Percentiles rank a stretch among this genome's conserved stretches.
Evolutionary conservation across 371 early-diverging fungal species (phyloP).

Genomic region (Batkoa obscura): DNA sequence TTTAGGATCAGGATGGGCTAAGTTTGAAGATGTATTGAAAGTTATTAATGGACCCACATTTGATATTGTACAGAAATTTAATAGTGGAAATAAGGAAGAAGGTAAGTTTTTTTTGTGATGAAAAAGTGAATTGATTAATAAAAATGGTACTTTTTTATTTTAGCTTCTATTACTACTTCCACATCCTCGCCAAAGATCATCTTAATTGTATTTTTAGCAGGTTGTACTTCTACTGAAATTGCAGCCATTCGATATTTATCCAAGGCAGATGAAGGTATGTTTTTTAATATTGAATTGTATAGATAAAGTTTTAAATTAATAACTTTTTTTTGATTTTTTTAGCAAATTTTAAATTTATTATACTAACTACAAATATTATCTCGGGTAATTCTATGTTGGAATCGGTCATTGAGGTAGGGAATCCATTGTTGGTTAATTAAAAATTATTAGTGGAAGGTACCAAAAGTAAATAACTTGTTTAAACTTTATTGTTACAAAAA

Average conservation of each 20-base stretch:
- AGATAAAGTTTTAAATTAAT: not conserved
- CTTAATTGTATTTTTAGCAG: conserved; percentile 79
- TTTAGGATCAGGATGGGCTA: conserved; percentile 48
- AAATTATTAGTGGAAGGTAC: no score
- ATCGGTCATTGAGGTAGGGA: conserved; percentile 22
- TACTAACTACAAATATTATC: conserved; percentile 70
- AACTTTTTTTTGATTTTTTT: conserved; percentile 1
- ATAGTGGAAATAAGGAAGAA: conserved; percentile 19
- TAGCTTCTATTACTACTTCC: not conserved
- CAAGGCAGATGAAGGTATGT: conserved; percentile 46
- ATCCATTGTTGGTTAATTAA: not conserved
- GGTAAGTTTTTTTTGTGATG: not conserved
- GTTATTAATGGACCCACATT: conserved; percentile 57
- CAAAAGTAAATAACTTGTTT: no score
- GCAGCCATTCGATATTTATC: conserved; percentile 69
- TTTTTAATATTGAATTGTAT: not conserved
- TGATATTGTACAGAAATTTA: conserved; percentile 46
- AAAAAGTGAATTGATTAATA: not conserved
- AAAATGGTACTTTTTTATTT: not conserved
- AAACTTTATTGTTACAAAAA: no score
- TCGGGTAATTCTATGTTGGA: conserved; percentile 60
- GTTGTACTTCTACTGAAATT: conserved; percentile 85
- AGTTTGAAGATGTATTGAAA: conserved; percentile 62
- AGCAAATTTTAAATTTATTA: conserved; percentile 56
- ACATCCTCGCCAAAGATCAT: conserved; percentile 21